Base-by-base conservation (phyloP, 2,329 filamentous ascomycete species). In the Talaromyces funiculosus region DNA sequence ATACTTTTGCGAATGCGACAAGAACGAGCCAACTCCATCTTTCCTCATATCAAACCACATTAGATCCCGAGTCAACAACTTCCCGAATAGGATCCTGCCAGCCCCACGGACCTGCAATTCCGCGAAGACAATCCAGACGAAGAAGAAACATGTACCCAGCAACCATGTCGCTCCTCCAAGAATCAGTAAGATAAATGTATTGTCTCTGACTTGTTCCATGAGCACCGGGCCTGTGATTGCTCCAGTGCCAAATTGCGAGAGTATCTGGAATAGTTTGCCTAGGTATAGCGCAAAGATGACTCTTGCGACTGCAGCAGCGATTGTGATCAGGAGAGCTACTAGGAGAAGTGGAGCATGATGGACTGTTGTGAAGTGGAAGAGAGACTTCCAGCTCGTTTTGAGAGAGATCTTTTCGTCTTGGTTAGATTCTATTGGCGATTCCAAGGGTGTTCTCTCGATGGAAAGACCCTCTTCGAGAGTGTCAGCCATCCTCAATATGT, bases 21-120 rank as follows among this genome's bases (percentile, higher is more conserved):
- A 77, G 43, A 94, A 80, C 18, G 90, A 87, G 0, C 84, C 83
- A 18, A 90, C 81, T 0, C 92, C 93, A 59, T 90, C 85, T 38
- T 84, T 79, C 56, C 87, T 82, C 18, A 81, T 78, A 70, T 97
- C 92, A 68, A 90, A 96, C 92, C 92, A 97, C 49, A 82, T 80
- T 70, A 94, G 84, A 12, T 93, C 85, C 69, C 87, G 90, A 5
- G 78, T 75, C n/a, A 96, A 71, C 37, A 97, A 76, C 2, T 82
- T 82, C 1, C 77, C 67, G 68, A 96, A 96, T 2, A 94, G 74
- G 4, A 75, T 77, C 16, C 81, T 77, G 4, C 91, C 83, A 6
- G 86, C 86, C 51, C 75, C 83, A 33, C 82, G 83, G 0, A 89
- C 90, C 65, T 96, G 90, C 2, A 90, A 68, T 72, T 97, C 92